A percentile compares a stretch with the other conserved stretches of the same genome.
These are phyloP conservation scores for Noccaea bulbosa DNA, from an alignment of 345 rosid species.

Conservation along the genomic window DNA sequence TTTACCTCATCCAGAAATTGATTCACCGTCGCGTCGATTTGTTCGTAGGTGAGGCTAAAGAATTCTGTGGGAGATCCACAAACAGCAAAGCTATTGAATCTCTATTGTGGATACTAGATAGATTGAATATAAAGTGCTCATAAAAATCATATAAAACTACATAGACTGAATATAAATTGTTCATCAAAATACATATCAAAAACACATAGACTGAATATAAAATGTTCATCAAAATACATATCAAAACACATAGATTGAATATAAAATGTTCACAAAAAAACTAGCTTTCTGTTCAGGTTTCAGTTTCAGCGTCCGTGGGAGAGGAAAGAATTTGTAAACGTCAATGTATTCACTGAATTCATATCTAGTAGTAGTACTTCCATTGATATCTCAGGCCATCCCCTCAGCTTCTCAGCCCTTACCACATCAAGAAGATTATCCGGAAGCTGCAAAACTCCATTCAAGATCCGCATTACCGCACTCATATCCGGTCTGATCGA, in stretches of 20 bases:
- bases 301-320: slow-evolving; percentile 32
- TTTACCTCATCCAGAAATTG: slow-evolving; percentile 58
- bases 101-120: too few species aligned
- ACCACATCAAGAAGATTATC: slow-evolving; percentile 21
- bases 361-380: slow-evolving; percentile 16
- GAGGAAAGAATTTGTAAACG: slow-evolving; percentile 20
- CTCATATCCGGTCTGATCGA: slow-evolving; percentile 39
- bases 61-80: too few species aligned
- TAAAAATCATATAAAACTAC: too few species aligned
- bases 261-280: background rate
- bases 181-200: too few species aligned
- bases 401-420: slow-evolving; percentile 7
- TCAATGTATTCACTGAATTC: slow-evolving; percentile 8
- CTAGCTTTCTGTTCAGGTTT: background rate
- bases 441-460: slow-evolving; percentile 23
- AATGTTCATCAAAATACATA: background rate
- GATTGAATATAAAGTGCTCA: too few species aligned
- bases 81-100: background rate
- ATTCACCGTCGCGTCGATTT: slow-evolving; percentile 53
- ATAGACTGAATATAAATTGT: background rate
- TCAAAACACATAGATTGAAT: background rate
- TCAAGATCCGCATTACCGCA: slow-evolving; percentile 27
- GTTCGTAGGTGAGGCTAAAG: slow-evolving; percentile 41
- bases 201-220: background rate
- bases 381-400: background rate